Evolutionary conservation across 805 yeast species (phyloP), one percentile per base, ranked within the genome.

Genomic region (Lipomyces yamanashiensis): DNA sequence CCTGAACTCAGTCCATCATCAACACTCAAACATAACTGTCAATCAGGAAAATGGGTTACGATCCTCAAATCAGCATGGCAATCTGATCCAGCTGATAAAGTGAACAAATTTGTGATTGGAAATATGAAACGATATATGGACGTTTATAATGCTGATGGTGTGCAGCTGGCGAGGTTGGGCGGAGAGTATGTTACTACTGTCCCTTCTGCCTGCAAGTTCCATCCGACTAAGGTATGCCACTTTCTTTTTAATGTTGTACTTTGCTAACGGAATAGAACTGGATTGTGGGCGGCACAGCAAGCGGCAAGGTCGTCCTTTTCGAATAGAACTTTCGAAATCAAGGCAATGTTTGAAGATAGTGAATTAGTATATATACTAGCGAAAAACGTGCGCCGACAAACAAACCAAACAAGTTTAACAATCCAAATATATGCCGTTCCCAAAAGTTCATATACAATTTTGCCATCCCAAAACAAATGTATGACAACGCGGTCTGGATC

Each of bases 1-100:
- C 63, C 66, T 7, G 82, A 81, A 58, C 70, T 91, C 40, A 74
- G 71, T n/a, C 96, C 97, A 0, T 72, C 81, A 36, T 81, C 84
- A 34, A 84, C 85, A 9, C 80, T 93, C 55, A 84, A 84, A 61
- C 99, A 95, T 74, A 95, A 95, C 72, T 95, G 99, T 77, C 97
- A 93, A 75, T 89, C 97, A 0, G 99, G 99, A 0, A 81, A 56
- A 60, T 93, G 99, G 99, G 97, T 95, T 0, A 87, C 96, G 0
- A 93, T 93, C 53, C 78, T 93, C 62, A 91, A 93, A 71, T 86
- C 97, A 0, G 83, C 86, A 72, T 93, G 98, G 96, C 98, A 95
- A 65, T 74, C 76, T 1, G 77, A 81, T 39, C 96, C 96, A 0
- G 73, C 70, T 7, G 96, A 91, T 72, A 84, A 86, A 0, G 80